Conservation (phyloP, 1,284 basidiomycete species). For the Tranzscheliella williamsii region DNA sequence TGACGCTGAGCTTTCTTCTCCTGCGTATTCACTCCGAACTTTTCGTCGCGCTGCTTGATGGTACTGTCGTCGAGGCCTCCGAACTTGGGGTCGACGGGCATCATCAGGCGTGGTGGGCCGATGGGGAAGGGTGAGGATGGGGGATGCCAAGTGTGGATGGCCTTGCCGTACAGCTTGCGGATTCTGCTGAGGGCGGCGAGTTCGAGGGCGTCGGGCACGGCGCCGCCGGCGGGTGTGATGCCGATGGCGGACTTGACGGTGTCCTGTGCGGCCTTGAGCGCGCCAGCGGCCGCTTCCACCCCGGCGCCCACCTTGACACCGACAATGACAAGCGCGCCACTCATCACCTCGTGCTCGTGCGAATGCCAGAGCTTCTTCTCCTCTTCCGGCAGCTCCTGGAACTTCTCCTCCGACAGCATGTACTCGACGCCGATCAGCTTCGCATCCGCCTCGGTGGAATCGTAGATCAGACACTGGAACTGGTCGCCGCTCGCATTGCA, state of each 20-base stretch:
- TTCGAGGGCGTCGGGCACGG: conserved; percentile 31
- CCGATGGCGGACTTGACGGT: conserved; percentile 1
- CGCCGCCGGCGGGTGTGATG: conserved; percentile 10
- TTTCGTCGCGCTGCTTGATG: conserved; percentile 8
- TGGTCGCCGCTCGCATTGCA: conserved; percentile 12
- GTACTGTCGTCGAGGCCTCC: conserved; percentile 4
- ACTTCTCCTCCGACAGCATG: conserved; percentile 64
- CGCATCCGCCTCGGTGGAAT: conserved; percentile 64
- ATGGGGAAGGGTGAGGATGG: conserved; percentile 2
- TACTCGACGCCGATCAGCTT: conserved; percentile 68
- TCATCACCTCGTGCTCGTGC: conserved; percentile 66
- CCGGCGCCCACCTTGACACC: conserved; percentile 9
- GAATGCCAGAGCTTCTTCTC: conserved; percentile 68
- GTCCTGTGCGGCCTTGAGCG: conserved; percentile 14
- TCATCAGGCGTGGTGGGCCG: conserved; percentile 34
- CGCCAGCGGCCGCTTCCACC: conserved; percentile 3
- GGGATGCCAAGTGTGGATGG: conserved; percentile 3
- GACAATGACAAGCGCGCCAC: conserved; percentile 64
- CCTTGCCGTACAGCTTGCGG: conserved; percentile 18
- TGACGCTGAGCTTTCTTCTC: conserved; percentile 16
- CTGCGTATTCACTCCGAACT: conserved; percentile 20
- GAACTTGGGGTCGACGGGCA: conserved; percentile 21
- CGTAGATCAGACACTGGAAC: conserved; percentile 63
- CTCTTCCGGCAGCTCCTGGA: conserved; percentile 63
- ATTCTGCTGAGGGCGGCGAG: conserved; percentile 8